Evolutionary conservation across 768 basidiomycete species (phyloP).

Genomic region (Boletus tomentosulus): DNA sequence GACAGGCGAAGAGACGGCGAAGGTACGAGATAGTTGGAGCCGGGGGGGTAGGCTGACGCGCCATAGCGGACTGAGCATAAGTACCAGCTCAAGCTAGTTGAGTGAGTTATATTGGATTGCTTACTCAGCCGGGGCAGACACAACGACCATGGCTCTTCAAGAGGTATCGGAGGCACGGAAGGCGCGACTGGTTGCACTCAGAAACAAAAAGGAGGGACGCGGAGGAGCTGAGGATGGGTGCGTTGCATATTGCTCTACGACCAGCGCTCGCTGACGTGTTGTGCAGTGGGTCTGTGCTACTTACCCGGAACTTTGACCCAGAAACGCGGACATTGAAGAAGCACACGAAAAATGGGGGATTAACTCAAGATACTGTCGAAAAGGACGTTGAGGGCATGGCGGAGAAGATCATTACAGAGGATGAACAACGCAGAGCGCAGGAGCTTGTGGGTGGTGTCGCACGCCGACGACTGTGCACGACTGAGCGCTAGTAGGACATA

Average conservation of each 20-base stretch:
- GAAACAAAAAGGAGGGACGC: conserved; percentile 66
- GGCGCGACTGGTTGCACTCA: conserved; percentile 71
- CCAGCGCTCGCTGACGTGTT: conserved; percentile 10
- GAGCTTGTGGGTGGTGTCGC: conserved; percentile 66
- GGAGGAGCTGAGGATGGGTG: conserved; percentile 39
- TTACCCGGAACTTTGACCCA: conserved; percentile 86
- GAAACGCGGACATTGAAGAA: conserved; percentile 76
- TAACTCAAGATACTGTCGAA: conserved; percentile 83
- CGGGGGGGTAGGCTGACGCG: conserved; percentile 5
- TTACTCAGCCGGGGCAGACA: conserved; percentile 31
- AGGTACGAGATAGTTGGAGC: conserved; percentile 11
- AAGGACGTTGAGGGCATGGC: conserved; percentile 79
- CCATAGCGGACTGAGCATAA: conserved; percentile 23
- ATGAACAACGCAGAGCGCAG: conserved; percentile 78
- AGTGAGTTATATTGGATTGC: background rate
- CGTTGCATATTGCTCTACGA: conserved; percentile 19
- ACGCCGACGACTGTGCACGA: background rate
- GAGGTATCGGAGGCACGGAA: conserved; percentile 80
- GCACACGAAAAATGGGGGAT: conserved; percentile 50
- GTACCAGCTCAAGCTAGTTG: too few relatives aligned
- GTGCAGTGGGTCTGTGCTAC: conserved; percentile 47
- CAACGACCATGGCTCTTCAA: conserved; percentile 54
- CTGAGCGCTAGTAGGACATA: conserved; percentile 58
- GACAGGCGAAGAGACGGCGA: conserved; percentile 31
- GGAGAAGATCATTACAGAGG: conserved; percentile 79